Percentiles rank a stretch among this genome's conserved stretches.
Conservation (phyloP, 2,329 filamentous ascomycete species). For the Colletotrichum gloeosporioides region DNA sequence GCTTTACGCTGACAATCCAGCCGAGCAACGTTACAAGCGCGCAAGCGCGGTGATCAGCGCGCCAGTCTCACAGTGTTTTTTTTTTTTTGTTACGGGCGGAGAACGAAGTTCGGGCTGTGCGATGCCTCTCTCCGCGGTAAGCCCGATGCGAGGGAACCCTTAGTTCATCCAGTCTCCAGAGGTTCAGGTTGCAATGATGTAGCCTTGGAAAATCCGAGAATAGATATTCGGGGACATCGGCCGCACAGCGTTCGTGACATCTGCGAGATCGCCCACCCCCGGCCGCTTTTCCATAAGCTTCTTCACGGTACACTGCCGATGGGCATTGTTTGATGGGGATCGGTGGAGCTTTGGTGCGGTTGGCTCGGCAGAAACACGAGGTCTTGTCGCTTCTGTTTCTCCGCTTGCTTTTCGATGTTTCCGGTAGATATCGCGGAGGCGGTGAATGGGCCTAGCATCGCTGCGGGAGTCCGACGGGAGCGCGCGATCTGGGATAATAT, state of each 20-base stretch:
- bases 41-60: slow-evolving; percentile 7
- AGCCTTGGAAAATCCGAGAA: not conserved
- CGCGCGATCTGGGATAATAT: not conserved
- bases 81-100: not conserved
- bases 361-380: slow-evolving; percentile 20
- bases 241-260: not conserved
- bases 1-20: not conserved
- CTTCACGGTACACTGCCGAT: not conserved
- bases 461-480: not conserved
- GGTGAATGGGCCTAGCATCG: not conserved
- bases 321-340: not conserved
- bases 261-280: not conserved
- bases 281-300: not conserved
- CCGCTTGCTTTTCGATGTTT: slow-evolving; percentile 2
- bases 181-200: not conserved
- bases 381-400: not conserved
- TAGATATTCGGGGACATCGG: not conserved
- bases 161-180: not conserved
- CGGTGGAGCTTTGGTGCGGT: slow-evolving; percentile 2
- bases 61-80: not conserved
- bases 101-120: not conserved
- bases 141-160: not conserved
- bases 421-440: not conserved
- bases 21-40: slow-evolving; percentile 21
- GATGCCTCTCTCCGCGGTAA: not conserved